These are phyloP conservation scores for Huntiella bhutanensis DNA, from an alignment of 2,329 filamentous ascomycete genomes.

Conservation along the genomic window DNA sequence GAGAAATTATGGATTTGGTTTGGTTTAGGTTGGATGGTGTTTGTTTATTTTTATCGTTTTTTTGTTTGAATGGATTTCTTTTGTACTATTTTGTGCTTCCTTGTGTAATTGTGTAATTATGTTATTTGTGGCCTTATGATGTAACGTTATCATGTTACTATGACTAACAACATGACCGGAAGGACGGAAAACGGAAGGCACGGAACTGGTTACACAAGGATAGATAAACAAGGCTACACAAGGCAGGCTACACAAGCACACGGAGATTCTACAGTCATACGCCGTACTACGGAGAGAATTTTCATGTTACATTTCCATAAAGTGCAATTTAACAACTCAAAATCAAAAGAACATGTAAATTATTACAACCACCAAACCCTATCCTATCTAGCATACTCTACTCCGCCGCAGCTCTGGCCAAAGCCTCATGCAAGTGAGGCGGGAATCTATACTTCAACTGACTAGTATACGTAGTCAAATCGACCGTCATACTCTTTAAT, in stretches of 20 bases:
- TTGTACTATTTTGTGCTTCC: background rate
- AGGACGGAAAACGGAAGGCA: too few relatives aligned
- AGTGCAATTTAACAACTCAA: too few relatives aligned
- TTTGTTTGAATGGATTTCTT: background rate
- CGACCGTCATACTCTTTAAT: constrained; percentile 63
- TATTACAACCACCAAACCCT: background rate
- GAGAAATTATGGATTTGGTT: background rate
- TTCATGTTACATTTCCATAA: too few relatives aligned
- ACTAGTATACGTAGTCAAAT: constrained; percentile 78
- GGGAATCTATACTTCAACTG: constrained; percentile 83
- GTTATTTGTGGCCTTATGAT: background rate
- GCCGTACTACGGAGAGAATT: too few relatives aligned
- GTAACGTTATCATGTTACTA: background rate
- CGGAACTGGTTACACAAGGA: too few relatives aligned
- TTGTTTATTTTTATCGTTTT: background rate
- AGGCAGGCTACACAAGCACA: too few relatives aligned
- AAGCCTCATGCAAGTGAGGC: constrained; percentile 67
- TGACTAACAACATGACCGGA: too few relatives aligned
- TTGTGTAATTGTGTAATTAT: background rate
- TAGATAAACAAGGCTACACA: too few relatives aligned
- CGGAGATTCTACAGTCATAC: too few relatives aligned
- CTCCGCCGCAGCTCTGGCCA: constrained; percentile 65
- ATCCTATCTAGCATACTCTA: constrained; percentile 15
- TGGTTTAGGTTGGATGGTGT: background rate
- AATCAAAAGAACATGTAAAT: background rate